phyloP scores from a whole-genome alignment of 1,284 basidiomycete genomes.

The Tetrapyrgos nigripes region DNA sequence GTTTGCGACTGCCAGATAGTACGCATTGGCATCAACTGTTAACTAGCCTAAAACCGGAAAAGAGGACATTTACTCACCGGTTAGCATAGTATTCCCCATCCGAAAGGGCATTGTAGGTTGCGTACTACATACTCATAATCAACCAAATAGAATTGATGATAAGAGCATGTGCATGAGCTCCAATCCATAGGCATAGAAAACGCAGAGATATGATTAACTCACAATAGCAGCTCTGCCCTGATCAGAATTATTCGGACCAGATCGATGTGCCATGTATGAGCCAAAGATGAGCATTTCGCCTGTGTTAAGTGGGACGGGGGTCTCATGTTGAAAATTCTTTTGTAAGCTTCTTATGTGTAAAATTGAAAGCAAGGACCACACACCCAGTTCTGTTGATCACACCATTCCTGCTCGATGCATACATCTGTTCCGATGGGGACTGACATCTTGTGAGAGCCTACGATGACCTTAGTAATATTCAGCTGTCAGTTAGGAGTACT shows the following conservation, averaged over 20 bases:
- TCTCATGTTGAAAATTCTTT: conserved; percentile 4
- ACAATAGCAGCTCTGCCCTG: conserved; percentile 25
- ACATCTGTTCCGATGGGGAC: neutral
- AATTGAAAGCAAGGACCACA: neutral
- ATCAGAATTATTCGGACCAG: conserved; percentile 17
- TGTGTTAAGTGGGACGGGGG: conserved; percentile 17
- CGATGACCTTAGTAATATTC: neutral
- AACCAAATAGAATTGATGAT: neutral
- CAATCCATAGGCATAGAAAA: too few relatives aligned
- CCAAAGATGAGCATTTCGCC: conserved; percentile 24
- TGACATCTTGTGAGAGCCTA: neutral
- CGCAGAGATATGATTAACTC: neutral
- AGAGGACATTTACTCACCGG: conserved; percentile 14
- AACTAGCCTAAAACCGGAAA: neutral
- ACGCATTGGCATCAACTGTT: neutral
- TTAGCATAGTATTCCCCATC: conserved; percentile 22
- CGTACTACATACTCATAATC: conserved; percentile 14
- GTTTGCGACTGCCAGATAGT: conserved; percentile 17
- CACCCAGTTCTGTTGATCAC: conserved; percentile 3
- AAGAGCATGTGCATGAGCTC: neutral
- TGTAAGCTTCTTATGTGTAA: too few relatives aligned
- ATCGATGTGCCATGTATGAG: conserved; percentile 24
- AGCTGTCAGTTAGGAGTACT: neutral
- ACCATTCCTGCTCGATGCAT: neutral
- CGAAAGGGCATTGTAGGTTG: conserved; percentile 20